These are phyloP conservation scores for Juncus inflexus DNA, from an alignment of 176 grass and related monocot genomes.

Conservation along the genomic window DNA sequence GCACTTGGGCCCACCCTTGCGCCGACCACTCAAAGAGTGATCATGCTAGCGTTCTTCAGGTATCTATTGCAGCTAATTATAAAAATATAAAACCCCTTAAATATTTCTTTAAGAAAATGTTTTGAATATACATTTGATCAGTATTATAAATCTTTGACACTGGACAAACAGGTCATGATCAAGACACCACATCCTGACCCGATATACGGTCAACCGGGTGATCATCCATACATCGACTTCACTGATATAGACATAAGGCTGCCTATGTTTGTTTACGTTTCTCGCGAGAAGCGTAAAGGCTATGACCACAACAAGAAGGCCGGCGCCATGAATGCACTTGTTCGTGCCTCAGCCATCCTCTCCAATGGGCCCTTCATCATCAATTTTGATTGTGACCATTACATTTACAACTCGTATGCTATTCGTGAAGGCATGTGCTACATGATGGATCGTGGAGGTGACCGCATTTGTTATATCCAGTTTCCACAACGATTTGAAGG, in stretches of 20 bases:
- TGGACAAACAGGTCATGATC: constrained; percentile 39
- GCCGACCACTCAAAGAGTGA: constrained; percentile 27
- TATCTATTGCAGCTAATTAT: constrained; percentile 1
- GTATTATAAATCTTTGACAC: constrained; percentile 11
- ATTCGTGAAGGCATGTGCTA: constrained; percentile 54
- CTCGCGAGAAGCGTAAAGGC: constrained; percentile 47
- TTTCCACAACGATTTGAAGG: constrained; percentile 61
- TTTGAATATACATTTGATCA: neutral
- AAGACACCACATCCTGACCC: constrained; percentile 37
- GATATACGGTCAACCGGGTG: constrained; percentile 27
- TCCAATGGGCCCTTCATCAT: constrained; percentile 55
- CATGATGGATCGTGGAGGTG: constrained; percentile 58
- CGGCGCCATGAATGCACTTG: constrained; percentile 52
- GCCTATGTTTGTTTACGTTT: constrained; percentile 49
- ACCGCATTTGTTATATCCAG: constrained; percentile 55
- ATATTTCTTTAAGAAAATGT: neutral
- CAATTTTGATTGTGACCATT: constrained; percentile 60
- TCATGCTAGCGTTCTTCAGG: constrained; percentile 41
- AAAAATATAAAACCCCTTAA: neutral
- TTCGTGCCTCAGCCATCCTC: constrained; percentile 48
- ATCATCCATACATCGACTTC: constrained; percentile 45
- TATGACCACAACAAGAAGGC: constrained; percentile 64
- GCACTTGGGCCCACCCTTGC: constrained; percentile 25
- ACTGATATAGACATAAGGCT: constrained; percentile 42
- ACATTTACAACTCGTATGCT: constrained; percentile 42